Evolutionary conservation across 1,139 yeast genomes (phyloP), one percentile per base, ranked within the genome.

Genomic region (Saccharomyces hybrid): DNA sequence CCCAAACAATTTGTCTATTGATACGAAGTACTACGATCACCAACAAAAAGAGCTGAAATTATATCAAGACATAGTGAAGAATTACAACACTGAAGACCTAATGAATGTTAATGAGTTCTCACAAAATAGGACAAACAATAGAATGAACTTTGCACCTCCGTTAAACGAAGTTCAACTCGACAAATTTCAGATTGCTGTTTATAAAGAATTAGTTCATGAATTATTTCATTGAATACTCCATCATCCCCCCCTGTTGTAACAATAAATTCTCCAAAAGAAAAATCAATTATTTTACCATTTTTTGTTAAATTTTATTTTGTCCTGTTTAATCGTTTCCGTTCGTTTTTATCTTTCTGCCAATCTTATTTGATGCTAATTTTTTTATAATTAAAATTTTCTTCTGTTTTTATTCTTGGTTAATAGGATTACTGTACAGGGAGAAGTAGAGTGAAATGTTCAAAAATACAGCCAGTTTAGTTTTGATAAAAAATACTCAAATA

Each of bases 171-270:
- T 68, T 11, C 63, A 63, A 48, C 53, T 68, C 47, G 71, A 68
- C 57, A 63, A 69, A 51, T 69, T 69, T 61, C 72, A 69, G 56
- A 66, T 69, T 34, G 70, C 70, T 56, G 73, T 72, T 27, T 73
- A 73, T 66, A 70, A 66, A 52, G 72, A 61, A 63, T 62, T 65
- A 41, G 65, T 71, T 51, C 50, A 64, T 48, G 60, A 63, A 52
- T 53, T 65, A 54, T 62, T 69, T 9, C 42, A 38, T 16, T 38
- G 4, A 16, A 16, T 38, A 5, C 8, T 38, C 25, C 9, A n/a
- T 16, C 8, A 14, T 8, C n/a, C n/a, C 4, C 13, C n/a, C 42
- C 13, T 16, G 9, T 38, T 38, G 42, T 38, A 38, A 38, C 42
- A 5, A 38, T 38, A 38, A 38, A 38, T 9, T 38, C 4, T 38